Evolutionary conservation across 129 eudicot genomes (phyloP), one percentile per base, ranked within the genome.

Genomic region (Erigeron canadensis): DNA sequence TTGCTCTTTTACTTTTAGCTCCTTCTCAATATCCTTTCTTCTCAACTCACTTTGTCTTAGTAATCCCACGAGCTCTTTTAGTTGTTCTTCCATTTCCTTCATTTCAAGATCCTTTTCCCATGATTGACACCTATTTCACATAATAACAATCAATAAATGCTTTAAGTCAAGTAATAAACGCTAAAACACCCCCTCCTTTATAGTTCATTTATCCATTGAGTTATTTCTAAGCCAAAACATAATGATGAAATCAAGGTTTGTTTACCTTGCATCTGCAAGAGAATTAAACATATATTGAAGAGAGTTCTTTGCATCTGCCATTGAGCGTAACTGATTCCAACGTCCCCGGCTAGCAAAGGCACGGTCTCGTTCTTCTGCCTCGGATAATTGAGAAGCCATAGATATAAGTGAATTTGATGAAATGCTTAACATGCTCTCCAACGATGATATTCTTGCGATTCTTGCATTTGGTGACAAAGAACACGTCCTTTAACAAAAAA

Each of bases 381-480:
- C 99, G 11, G 99, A 94, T 65, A 94, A 89, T 82, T 94, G 99
- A 42, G 99, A 94, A 77, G 99, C 99, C 99, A 94, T 94, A 10
- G 97, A 82, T 22, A 94, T 97, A 34, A 94, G 96, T 61, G 99
- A 94, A 81, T 90, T 90, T 56, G 99, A 94, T 58, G 99, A 80
- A 72, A 94, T 81, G 81, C 89, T 81, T 16, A 94, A 74, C 99
- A 94, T 94, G 77, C 59, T 94, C 76, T 94, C 99, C 48, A 94
- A 84, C 46, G 99, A 90, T 56, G 97, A 86, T 75, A 87, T 90
- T 83, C 99, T 86, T 21, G 99, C 86, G 86, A 80, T 86, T 83
- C 96, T 85, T 39, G 97, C 96, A 73, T 73, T 90, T 47, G 97
- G 97, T 70, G 99, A 86, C 85, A 94, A 75, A 71, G 99, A 90